Evolutionary conservation across 2,329 filamentous ascomycete genomes (phyloP).

Genomic region (Aspergillus neoniger): DNA sequence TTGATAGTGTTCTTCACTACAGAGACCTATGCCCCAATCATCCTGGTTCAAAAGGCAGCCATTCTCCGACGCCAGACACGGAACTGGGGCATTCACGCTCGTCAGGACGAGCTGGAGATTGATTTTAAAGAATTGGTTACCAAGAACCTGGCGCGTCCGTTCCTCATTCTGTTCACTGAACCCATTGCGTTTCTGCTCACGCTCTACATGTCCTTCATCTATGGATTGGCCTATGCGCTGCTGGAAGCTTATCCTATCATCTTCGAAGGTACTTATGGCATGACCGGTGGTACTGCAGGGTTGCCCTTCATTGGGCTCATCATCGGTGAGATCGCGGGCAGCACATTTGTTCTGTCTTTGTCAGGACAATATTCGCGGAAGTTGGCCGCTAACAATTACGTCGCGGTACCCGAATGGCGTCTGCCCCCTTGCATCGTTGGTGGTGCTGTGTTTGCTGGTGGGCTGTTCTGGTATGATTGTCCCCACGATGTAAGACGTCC

Average conservation of each 20-base stretch:
- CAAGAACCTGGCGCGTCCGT: constrained; percentile 25
- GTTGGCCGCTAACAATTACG: constrained; percentile 20
- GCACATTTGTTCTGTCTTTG: constrained; percentile 20
- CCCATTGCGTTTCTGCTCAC: constrained; percentile 29
- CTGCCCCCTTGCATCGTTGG: constrained; percentile 26
- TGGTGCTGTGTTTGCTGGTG: constrained; percentile 22
- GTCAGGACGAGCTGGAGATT: constrained; percentile 26
- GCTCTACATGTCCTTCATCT: constrained; percentile 29
- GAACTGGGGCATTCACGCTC: constrained; percentile 27
- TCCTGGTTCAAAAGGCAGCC: constrained; percentile 22
- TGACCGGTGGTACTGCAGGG: constrained; percentile 18
- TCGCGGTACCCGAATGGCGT: constrained; percentile 28
- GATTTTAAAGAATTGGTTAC: constrained; percentile 20
- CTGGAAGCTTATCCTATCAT: constrained; percentile 26
- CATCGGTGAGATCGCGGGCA: constrained; percentile 21
- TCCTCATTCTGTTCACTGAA: constrained; percentile 25
- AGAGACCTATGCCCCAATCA: constrained; percentile 54
- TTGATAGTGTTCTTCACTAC: constrained; percentile 44
- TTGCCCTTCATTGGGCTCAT: constrained; percentile 26
- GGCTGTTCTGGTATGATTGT: constrained; percentile 24
- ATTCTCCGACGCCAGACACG: constrained; percentile 24
- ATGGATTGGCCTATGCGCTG: constrained; percentile 24
- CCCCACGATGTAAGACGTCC: not conserved
- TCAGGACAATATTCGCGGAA: constrained; percentile 21
- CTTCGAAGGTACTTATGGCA: constrained; percentile 22